A percentile compares a stretch with the other conserved stretches of the same genome.
Evolutionary conservation across 768 basidiomycete genomes (phyloP).

Genomic region (Tulasnella sp.): DNA sequence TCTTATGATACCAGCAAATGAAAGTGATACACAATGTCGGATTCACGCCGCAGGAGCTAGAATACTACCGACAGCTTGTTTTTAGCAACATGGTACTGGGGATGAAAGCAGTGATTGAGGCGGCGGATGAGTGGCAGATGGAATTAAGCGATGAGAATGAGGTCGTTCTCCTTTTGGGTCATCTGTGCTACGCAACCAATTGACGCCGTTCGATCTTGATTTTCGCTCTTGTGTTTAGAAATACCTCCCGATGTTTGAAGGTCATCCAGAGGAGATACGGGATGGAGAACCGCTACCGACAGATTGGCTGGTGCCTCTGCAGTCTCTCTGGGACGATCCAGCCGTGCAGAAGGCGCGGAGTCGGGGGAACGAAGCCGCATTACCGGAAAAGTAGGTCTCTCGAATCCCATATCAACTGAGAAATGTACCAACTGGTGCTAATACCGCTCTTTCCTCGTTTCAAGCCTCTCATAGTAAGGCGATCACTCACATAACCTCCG

Average conservation of each 20-base stretch:
- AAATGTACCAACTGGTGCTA: too few species aligned
- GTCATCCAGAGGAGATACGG: slow-evolving; percentile 52
- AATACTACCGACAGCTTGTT: slow-evolving; percentile 81
- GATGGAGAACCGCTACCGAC: slow-evolving; percentile 74
- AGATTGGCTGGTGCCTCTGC: slow-evolving; percentile 55
- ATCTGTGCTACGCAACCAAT: neutral
- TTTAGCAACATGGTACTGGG: slow-evolving; percentile 89
- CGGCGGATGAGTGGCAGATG: slow-evolving; percentile 83
- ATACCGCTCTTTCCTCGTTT: neutral
- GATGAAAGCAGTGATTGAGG: slow-evolving; percentile 69
- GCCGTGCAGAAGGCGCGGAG: slow-evolving; percentile 65
- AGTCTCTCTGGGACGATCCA: slow-evolving; percentile 64
- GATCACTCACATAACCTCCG: neutral
- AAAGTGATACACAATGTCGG: slow-evolving; percentile 83
- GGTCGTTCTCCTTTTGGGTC: slow-evolving; percentile 18
- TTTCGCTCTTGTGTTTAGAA: slow-evolving; percentile 23
- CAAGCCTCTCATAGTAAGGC: slow-evolving; percentile 12
- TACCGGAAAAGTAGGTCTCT: slow-evolving; percentile 71
- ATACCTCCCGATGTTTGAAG: slow-evolving; percentile 51
- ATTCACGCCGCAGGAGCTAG: slow-evolving; percentile 72
- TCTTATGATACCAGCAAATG: slow-evolving; percentile 63
- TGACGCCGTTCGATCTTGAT: neutral
- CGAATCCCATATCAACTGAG: too few species aligned
- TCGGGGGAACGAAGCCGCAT: slow-evolving; percentile 79
- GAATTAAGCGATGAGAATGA: slow-evolving; percentile 52